These are phyloP conservation scores for Tremella yokohamensis DNA, from an alignment of 768 basidiomycete genomes.

Conservation along the genomic window DNA sequence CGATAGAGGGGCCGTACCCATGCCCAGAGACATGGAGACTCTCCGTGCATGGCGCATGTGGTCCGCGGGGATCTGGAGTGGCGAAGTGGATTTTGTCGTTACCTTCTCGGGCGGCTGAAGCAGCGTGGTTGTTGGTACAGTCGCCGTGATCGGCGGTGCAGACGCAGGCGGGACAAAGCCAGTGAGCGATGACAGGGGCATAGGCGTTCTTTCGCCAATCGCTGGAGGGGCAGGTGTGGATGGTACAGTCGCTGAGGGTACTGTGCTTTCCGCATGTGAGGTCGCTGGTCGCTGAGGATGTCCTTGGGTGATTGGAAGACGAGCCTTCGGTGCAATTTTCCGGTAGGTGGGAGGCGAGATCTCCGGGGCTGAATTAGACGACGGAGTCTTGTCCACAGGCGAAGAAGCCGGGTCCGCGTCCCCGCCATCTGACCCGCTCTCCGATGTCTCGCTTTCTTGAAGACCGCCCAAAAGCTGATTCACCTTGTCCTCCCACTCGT, in stretches of 20 bases:
- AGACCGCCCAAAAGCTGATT: slow-evolving; percentile 64
- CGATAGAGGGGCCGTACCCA: slow-evolving; percentile 63
- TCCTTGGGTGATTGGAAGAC: slow-evolving; percentile 44
- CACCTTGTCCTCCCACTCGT: slow-evolving; percentile 92
- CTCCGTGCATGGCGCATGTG: slow-evolving; percentile 29
- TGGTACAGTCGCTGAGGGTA: slow-evolving; percentile 13
- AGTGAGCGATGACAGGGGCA: slow-evolving; percentile 52
- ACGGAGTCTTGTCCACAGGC: slow-evolving; percentile 8
- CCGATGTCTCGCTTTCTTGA: slow-evolving; percentile 55
- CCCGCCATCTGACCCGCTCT: slow-evolving; percentile 52
- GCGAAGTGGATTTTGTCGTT: slow-evolving; percentile 19
- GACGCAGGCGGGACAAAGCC: slow-evolving; percentile 52
- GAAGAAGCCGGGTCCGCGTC: slow-evolving; percentile 10
- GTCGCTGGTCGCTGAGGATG: slow-evolving; percentile 32
- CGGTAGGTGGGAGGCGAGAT: slow-evolving; percentile 38
- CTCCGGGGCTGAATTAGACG: slow-evolving; percentile 21
- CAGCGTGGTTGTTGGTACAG: neutral
- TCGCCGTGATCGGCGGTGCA: slow-evolving; percentile 54
- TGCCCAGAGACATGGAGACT: slow-evolving; percentile 26
- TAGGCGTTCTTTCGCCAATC: slow-evolving; percentile 13
- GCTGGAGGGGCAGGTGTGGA: slow-evolving; percentile 13
- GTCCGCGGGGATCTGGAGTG: slow-evolving; percentile 24
- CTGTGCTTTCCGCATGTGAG: slow-evolving; percentile 13
- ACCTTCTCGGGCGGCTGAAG: neutral
- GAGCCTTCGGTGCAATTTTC: slow-evolving; percentile 43